These are phyloP conservation scores for Globisporangium uncinulatum DNA, from an alignment of 352 stramenopile species.

Conservation along the genomic window DNA sequence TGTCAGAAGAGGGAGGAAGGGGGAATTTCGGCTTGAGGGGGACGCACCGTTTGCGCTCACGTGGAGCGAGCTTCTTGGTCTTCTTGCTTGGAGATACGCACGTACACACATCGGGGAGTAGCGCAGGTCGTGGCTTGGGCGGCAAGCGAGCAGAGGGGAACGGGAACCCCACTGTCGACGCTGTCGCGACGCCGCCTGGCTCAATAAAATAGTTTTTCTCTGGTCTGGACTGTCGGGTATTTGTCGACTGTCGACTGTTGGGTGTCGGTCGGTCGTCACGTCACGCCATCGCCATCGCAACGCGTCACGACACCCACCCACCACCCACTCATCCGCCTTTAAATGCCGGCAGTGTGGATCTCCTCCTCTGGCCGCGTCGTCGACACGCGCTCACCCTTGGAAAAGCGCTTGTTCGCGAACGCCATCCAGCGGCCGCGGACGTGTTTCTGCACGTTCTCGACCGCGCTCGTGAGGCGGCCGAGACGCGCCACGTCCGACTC, in stretches of 20 bases:
- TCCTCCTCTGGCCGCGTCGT: slow-evolving; percentile 34
- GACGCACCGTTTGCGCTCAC: neutral
- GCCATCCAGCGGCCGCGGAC: slow-evolving; percentile 40
- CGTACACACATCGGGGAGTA: neutral
- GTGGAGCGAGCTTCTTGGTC: neutral
- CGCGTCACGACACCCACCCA: neutral
- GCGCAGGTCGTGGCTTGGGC: neutral
- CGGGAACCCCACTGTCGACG: neutral
- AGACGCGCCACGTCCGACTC: slow-evolving; percentile 57
- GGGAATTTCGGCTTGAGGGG: neutral
- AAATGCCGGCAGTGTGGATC: slow-evolving; percentile 46
- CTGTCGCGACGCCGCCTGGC: slow-evolving; percentile 5
- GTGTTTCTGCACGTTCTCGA: slow-evolving; percentile 47
- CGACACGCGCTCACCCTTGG: slow-evolving; percentile 29
- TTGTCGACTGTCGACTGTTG: no score
- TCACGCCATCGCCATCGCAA: no score
- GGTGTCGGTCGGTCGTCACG: neutral
- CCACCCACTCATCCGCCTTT: slow-evolving; percentile 7
- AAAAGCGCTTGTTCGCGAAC: slow-evolving; percentile 28
- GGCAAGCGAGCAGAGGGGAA: no score
- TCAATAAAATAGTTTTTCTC: slow-evolving; percentile 16
- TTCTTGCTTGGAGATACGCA: slow-evolving; percentile 1
- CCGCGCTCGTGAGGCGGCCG: slow-evolving; percentile 30
- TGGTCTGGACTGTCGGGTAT: neutral
- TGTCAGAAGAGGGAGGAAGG: neutral